phyloP scores from a whole-genome alignment of 169 alveolate genomes.

The Theileria orientalis region DNA sequence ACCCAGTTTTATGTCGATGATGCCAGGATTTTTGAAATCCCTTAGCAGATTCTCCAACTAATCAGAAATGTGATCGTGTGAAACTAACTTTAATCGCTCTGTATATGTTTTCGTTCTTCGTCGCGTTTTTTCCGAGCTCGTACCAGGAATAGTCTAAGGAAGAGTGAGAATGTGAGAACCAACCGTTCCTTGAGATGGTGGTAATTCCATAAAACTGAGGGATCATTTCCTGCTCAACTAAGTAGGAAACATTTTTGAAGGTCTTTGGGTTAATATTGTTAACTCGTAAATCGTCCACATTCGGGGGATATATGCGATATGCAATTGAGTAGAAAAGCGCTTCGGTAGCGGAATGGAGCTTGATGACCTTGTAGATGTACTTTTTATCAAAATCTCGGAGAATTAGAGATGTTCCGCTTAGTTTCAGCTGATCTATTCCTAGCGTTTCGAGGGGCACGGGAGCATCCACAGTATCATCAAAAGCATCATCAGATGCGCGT shows the following conservation, averaged over 20 bases:
- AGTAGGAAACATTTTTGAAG: not conserved
- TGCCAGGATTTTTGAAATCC: conserved; percentile 46
- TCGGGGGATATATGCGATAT: conserved; percentile 12
- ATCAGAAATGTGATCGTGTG: not conserved
- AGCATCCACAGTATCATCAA: not conserved
- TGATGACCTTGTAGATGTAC: conserved; percentile 45
- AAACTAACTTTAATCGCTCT: conserved; percentile 26
- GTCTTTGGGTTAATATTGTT: conserved; percentile 15
- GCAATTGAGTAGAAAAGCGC: conserved; percentile 52
- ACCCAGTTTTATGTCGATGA: conserved; percentile 64
- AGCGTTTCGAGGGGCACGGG: conserved; percentile 20
- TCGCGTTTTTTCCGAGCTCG: not conserved
- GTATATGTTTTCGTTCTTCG: not conserved
- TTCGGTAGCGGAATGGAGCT: conserved; percentile 41
- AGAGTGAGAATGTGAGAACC: not conserved
- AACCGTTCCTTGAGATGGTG: conserved; percentile 1
- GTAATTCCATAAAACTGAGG: conserved; percentile 45
- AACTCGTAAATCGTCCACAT: not conserved
- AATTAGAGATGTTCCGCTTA: conserved; percentile 66
- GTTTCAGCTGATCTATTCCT: conserved; percentile 40
- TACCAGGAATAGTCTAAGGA: conserved; percentile 19
- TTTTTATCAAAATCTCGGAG: conserved; percentile 31
- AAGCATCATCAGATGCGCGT: not conserved
- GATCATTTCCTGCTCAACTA: conserved; percentile 15
- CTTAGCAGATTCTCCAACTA: conserved; percentile 53